Percentiles rank a stretch among this genome's conserved stretches.
Evolutionary conservation across 257 asterid genomes (phyloP).

Genomic region (Eustoma russellianum): DNA sequence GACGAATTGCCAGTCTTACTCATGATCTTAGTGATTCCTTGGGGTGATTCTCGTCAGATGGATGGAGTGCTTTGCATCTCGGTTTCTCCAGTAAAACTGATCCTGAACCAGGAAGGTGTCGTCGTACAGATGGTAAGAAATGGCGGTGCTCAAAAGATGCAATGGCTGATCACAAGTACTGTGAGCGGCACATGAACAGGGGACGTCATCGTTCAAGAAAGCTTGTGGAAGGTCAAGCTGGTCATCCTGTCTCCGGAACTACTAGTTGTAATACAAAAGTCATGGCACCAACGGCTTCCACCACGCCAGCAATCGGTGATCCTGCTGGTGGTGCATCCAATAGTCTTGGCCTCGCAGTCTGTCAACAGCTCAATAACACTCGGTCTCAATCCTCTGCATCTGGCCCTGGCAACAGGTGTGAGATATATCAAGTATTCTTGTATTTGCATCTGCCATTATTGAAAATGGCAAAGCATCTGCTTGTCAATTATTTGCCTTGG

Average conservation of each 20-base stretch:
- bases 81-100: constrained; percentile 63
- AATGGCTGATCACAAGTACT: constrained; percentile 78
- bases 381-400: constrained; percentile 26
- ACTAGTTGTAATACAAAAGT: constrained; percentile 14
- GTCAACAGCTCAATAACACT: constrained; percentile 26
- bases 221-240: constrained; percentile 97
- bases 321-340: constrained; percentile 29
- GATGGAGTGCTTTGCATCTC: constrained; percentile 83
- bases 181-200: constrained; percentile 96
- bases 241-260: constrained; percentile 37
- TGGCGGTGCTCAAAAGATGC: constrained; percentile 99
- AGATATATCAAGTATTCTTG: too few relatives aligned
- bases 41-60: constrained; percentile 37
- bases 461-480: too few relatives aligned
- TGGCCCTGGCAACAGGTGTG: constrained; percentile 36
- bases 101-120: constrained; percentile 98
- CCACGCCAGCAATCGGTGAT: constrained; percentile 28
- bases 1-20: too few relatives aligned
- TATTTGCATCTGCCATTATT: too few relatives aligned
- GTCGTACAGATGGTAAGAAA: constrained; percentile 95
- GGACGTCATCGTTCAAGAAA: constrained; percentile 99
- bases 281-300: constrained; percentile 18
- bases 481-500: neutral
- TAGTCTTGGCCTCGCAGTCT: constrained; percentile 29
- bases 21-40: neutral